Conservation (phyloP, 2,329 filamentous ascomycete species). For the Fusarium caatingaense region DNA sequence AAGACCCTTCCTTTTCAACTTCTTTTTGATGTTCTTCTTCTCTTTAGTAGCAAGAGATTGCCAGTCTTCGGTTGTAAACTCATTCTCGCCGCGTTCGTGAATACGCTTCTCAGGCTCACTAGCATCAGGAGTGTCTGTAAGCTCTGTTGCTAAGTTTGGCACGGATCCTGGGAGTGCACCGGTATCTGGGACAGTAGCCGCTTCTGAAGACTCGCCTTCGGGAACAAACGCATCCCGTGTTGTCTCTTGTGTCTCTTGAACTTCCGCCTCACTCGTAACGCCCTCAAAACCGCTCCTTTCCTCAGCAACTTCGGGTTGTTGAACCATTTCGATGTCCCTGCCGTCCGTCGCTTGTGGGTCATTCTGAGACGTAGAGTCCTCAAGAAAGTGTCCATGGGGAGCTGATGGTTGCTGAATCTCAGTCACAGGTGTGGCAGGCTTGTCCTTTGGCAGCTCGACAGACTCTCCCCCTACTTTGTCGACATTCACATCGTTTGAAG, state of each 20-base stretch:
- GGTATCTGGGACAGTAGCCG: background rate
- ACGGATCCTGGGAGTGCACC: background rate
- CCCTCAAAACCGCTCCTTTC: slow-evolving; percentile 45
- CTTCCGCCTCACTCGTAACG: slow-evolving; percentile 2
- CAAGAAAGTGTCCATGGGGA: background rate
- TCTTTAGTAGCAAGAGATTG: slow-evolving; percentile 32
- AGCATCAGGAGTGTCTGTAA: background rate
- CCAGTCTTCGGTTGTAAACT: slow-evolving; percentile 32
- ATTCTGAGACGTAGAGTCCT: background rate
- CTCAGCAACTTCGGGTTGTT: slow-evolving; percentile 47
- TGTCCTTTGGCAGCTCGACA: background rate
- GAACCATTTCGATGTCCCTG: slow-evolving; percentile 16
- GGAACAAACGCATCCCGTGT: background rate
- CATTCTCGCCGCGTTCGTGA: slow-evolving; percentile 8
- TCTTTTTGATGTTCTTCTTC: slow-evolving; percentile 42
- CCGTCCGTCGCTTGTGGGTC: slow-evolving; percentile 12
- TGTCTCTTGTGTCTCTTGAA: slow-evolving; percentile 18
- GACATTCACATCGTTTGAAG: background rate
- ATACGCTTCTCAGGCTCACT: background rate
- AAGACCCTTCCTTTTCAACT: slow-evolving; percentile 36
- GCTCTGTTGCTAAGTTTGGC: background rate
- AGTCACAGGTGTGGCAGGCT: background rate
- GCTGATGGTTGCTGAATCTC: background rate
- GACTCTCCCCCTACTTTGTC: background rate
- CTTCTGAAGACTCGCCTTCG: background rate